Evolutionary conservation across 1,139 yeast species (phyloP), one percentile per base, ranked within the genome.

Genomic region (Spencermartinsiella ligniputridi): DNA sequence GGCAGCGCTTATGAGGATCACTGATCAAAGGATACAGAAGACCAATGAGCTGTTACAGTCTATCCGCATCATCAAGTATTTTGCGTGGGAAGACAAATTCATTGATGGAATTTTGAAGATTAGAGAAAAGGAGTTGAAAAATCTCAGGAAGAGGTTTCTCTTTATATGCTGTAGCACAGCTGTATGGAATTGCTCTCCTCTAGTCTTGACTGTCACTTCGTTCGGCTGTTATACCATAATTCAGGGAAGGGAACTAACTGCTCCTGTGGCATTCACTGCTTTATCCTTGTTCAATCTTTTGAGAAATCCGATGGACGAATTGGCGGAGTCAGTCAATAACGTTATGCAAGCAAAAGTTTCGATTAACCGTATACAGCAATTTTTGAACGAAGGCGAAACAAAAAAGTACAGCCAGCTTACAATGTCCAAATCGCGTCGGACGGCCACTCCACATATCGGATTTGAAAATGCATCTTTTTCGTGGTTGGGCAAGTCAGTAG

Each of bases 1-100:
- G 63, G 80, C 83, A 62, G 72, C 72, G 39, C 79, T 84, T 72
- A 75, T 92, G 68, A 79, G 75, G n/a, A 74, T 84, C 21, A 89
- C 97, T 16, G 98, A 92, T 65, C 78, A 78, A 63, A 82, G 98
- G 67, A 86, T 92, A 49, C 96, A 89, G 63, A 88, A 87, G 65
- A 76, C 92, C 56, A 92, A 89, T 62, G 98, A 92, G 68, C 79
- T 95, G n/a, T 79, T 92, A 56, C 95, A 85, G 66, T 83, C 94
- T 54, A 90, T 92, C 52, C 79, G 97, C 64, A 87, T 92, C 57
- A 83, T 92, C 70, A 92, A 92, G 67, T 89, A 86, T 60, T 92
- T 92, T 64, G 96, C 96, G 3, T 92, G 98, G 97, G 98, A 92
- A 67, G 76, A 79, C 37, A 83, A 84, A 57, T 90, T 92, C 63